A percentile compares a stretch with the other conserved stretches of the same genome.
Conservation (phyloP, 805 yeast species). For the Jamesozyma rosinii region DNA sequence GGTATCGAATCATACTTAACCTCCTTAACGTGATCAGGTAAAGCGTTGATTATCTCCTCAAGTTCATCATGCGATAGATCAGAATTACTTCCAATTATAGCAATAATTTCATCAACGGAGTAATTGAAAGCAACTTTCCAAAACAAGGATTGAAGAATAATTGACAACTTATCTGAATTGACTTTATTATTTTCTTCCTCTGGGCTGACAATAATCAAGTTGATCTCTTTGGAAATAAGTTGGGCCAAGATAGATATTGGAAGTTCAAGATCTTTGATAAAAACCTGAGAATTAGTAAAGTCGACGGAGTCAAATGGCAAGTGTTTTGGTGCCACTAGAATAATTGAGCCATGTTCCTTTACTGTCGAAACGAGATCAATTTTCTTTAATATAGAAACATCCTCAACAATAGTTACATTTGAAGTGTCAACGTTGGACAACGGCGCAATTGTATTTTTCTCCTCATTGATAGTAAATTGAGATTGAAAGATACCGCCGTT, state of each 20-base stretch:
- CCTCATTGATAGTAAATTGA: conserved; percentile 36
- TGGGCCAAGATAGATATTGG: conserved; percentile 18
- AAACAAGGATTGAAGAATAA: not conserved
- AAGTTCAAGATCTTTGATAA: conserved; percentile 40
- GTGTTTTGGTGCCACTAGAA: conserved; percentile 33
- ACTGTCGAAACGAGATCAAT: conserved; percentile 58
- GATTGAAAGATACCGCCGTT: conserved; percentile 72
- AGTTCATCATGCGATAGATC: not conserved
- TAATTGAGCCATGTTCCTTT: conserved; percentile 45
- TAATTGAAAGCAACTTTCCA: not conserved
- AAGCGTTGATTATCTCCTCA: not conserved
- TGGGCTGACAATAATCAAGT: conserved; percentile 1
- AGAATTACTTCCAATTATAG: not conserved
- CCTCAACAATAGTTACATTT: conserved; percentile 56
- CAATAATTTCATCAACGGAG: not conserved
- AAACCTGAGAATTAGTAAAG: conserved; percentile 34
- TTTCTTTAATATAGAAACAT: conserved; percentile 41
- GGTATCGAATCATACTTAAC: not conserved
- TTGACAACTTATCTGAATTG: not conserved
- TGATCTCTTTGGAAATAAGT: conserved; percentile 23
- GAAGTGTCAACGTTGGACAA: conserved; percentile 43
- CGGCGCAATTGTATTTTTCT: conserved; percentile 8
- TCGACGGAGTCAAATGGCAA: conserved; percentile 13
- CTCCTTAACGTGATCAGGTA: not conserved
- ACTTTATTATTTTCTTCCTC: not conserved